Conservation (phyloP, 2,329 filamentous ascomycete species). For the Colletotrichum sp. region DNA sequence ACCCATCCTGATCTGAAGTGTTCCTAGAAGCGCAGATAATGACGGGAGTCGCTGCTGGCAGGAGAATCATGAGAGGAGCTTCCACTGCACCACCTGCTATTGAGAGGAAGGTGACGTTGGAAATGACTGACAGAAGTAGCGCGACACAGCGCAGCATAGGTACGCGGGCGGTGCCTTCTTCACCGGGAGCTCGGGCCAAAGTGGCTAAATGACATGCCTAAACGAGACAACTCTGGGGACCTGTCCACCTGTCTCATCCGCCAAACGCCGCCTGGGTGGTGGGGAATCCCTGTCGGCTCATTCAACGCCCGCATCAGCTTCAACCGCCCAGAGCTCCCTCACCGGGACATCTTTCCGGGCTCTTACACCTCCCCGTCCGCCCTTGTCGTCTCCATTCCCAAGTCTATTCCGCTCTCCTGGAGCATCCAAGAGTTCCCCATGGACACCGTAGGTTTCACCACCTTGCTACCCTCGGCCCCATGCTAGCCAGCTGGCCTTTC, state of each 20-base stretch:
- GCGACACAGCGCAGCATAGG: background rate
- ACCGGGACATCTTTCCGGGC: background rate
- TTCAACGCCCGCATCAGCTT: background rate
- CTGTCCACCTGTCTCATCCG: background rate
- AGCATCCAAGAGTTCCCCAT: background rate
- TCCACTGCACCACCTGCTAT: background rate
- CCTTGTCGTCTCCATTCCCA: background rate
- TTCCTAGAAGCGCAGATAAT: background rate
- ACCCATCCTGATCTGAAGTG: background rate
- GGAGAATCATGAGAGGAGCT: background rate
- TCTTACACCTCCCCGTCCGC: background rate
- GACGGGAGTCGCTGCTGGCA: background rate
- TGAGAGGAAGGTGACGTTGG: background rate
- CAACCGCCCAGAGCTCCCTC: constrained; percentile 13
- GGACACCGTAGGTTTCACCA: constrained; percentile 26
- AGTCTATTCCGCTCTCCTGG: background rate
- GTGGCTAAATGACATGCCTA: constrained; percentile 4
- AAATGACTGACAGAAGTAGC: background rate
- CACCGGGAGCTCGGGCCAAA: background rate
- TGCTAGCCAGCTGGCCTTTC: background rate
- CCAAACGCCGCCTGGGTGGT: background rate
- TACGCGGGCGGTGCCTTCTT: background rate
- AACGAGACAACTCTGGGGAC: background rate
- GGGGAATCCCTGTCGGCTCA: constrained; percentile 15
- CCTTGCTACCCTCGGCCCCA: background rate